Evolutionary conservation across 805 yeast genomes (phyloP).

Genomic region (Vanderwaltozyma verrucispora): DNA sequence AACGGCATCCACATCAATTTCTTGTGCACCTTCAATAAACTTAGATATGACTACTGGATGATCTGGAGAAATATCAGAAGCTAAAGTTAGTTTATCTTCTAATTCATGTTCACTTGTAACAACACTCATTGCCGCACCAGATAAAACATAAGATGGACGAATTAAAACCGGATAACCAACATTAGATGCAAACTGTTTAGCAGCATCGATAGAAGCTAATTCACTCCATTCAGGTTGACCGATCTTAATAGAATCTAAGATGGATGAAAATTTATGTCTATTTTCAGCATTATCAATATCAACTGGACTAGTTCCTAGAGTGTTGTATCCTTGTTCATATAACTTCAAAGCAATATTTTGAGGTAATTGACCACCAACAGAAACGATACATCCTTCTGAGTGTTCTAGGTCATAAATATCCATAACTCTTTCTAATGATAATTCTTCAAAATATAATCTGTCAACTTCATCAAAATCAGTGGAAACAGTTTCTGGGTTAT

Average conservation of each 20-base stretch:
- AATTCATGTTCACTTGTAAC: slow-evolving; percentile 72
- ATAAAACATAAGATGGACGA: slow-evolving; percentile 92
- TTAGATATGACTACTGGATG: slow-evolving; percentile 97
- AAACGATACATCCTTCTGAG: slow-evolving; percentile 84
- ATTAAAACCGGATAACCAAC: slow-evolving; percentile 95
- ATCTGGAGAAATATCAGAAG: slow-evolving; percentile 87
- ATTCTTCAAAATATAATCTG: slow-evolving; percentile 91
- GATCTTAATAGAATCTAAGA: slow-evolving; percentile 82
- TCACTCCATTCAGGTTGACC: slow-evolving; percentile 99
- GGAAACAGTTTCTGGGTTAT: slow-evolving; percentile 97
- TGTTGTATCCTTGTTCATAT: slow-evolving; percentile 73
- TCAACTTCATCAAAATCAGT: slow-evolving; percentile 98
- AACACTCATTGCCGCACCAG: slow-evolving; percentile 99
- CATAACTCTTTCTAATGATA: slow-evolving; percentile 90
- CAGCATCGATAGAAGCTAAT: slow-evolving; percentile 75
- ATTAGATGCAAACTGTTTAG: slow-evolving; percentile 69
- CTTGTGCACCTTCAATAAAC: slow-evolving; percentile 92
- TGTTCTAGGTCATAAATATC: slow-evolving; percentile 92
- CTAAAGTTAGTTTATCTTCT: slow-evolving; percentile 71
- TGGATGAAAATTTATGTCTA: slow-evolving; percentile 94
- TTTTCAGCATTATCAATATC: slow-evolving; percentile 97
- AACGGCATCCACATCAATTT: slow-evolving; percentile 95
- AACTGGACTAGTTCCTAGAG: slow-evolving; percentile 88
- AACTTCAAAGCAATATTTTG: slow-evolving; percentile 88
- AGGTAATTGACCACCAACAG: slow-evolving; percentile 97